Evolutionary conservation across 345 rosid genomes (phyloP).

Genomic region (Bruguiera sexangula): DNA sequence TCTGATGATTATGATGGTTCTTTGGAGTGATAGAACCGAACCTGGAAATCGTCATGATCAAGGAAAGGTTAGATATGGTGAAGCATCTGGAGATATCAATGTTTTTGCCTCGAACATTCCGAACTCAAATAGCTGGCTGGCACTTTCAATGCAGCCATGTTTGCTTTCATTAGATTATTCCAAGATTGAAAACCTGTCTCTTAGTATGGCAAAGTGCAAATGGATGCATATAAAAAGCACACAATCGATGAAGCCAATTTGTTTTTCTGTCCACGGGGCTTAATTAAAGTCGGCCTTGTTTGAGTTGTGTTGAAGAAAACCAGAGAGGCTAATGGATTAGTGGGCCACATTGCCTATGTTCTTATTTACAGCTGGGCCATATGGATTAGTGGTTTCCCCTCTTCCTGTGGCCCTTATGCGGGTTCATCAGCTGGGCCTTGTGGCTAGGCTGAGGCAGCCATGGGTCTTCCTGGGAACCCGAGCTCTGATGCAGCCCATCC

Average conservation of each 20-base stretch:
- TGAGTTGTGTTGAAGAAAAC: neutral
- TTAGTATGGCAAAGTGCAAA: neutral
- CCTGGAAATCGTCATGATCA: slow-evolving; percentile 7
- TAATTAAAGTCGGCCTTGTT: neutral
- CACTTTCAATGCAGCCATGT: slow-evolving; percentile 13
- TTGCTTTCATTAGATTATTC: neutral
- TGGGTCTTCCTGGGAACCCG: slow-evolving; percentile 35
- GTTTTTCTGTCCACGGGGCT: no score
- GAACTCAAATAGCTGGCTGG: neutral
- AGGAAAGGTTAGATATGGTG: neutral
- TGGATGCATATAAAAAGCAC: neutral
- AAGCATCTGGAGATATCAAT: slow-evolving; percentile 14
- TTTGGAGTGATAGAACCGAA: no score
- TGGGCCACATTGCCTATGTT: slow-evolving; percentile 12
- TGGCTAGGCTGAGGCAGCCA: slow-evolving; percentile 33
- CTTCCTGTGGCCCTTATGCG: slow-evolving; percentile 32
- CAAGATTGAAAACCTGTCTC: neutral
- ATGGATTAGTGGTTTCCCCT: slow-evolving; percentile 34
- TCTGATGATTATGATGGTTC: no score
- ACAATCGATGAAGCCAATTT: neutral
- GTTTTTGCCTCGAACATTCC: slow-evolving; percentile 3
- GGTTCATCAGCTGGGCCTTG: slow-evolving; percentile 37
- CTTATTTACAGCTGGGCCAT: slow-evolving; percentile 3
- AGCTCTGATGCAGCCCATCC: slow-evolving; percentile 24
- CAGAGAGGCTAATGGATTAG: neutral